phyloP scores from a whole-genome alignment of 257 asterid species.

The Solanum sparsipilum region DNA sequence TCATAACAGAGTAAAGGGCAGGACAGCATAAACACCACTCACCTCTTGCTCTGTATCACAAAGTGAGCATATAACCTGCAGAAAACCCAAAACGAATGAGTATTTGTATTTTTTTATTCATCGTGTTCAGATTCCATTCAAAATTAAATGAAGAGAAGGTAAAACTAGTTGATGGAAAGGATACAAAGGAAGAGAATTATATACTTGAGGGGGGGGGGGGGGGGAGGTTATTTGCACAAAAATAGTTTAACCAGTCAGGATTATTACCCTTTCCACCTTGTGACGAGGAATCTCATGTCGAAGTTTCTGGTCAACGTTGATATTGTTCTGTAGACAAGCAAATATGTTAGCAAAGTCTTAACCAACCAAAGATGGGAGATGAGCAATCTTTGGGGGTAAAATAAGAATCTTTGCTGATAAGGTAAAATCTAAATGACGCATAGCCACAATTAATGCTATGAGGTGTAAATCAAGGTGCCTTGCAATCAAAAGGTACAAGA shows the following conservation, averaged over 20 bases:
- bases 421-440: neutral
- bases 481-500: neutral
- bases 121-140: neutral
- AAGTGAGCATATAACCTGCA: conserved; percentile 75
- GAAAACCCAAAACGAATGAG: neutral
- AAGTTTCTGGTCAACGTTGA: conserved; percentile 38
- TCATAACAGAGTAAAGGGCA: neutral
- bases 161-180: neutral
- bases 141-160: neutral
- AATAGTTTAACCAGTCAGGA: neutral
- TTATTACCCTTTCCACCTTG: conserved; percentile 45
- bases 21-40: neutral
- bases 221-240: neutral
- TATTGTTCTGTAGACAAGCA: conserved; percentile 39
- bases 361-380: neutral
- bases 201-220: fast-evolving
- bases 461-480: neutral
- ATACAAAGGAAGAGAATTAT: neutral
- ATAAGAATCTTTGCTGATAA: neutral
- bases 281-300: conserved; percentile 87
- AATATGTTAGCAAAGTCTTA: neutral
- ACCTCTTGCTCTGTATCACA: conserved; percentile 92
- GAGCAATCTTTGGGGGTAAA: neutral
- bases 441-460: neutral
- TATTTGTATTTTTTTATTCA: neutral